Evolutionary conservation across 2,329 filamentous ascomycete species (phyloP).

Genomic region (Ophiosphaerella korrae): DNA sequence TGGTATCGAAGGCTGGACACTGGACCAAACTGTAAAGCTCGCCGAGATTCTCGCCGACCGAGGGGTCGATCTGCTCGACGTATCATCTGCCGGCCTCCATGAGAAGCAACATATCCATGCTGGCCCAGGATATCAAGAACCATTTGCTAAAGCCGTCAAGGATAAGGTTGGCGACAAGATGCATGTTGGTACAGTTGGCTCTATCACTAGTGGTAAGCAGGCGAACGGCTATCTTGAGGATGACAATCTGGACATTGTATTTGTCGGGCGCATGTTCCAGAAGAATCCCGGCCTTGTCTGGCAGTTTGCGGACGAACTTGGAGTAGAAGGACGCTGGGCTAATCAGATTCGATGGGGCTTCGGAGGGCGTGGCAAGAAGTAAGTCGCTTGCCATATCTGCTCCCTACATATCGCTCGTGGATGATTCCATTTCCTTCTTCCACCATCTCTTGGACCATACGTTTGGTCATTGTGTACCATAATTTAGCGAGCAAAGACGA

Average conservation of each 20-base stretch:
- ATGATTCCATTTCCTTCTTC: not conserved
- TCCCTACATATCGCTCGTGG: not conserved
- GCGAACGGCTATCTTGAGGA: slow-evolving; percentile 53
- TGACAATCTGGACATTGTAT: slow-evolving; percentile 66
- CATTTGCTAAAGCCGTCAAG: slow-evolving; percentile 74
- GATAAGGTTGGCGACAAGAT: slow-evolving; percentile 73
- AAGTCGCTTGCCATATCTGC: slow-evolving; percentile 12
- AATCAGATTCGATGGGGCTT: slow-evolving; percentile 72
- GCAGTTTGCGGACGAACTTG: slow-evolving; percentile 72
- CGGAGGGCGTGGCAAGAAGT: slow-evolving; percentile 52
- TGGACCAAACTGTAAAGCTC: slow-evolving; percentile 67
- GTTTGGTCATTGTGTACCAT: not conserved
- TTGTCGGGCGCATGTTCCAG: slow-evolving; percentile 77
- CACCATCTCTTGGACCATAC: not conserved
- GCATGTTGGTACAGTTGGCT: slow-evolving; percentile 74
- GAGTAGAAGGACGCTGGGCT: slow-evolving; percentile 72
- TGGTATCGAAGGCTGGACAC: slow-evolving; percentile 67
- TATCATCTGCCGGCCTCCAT: slow-evolving; percentile 77
- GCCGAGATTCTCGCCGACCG: slow-evolving; percentile 69
- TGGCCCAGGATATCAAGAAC: slow-evolving; percentile 73
- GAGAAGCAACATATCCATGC: slow-evolving; percentile 63
- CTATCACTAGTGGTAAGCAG: slow-evolving; percentile 71
- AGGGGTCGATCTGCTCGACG: slow-evolving; percentile 83
- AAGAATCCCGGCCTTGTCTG: slow-evolving; percentile 81
- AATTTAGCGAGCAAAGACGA: not conserved